Evolutionary conservation across 2,329 filamentous ascomycete genomes (phyloP), one percentile per base, ranked within the genome.

Genomic region (Samsoniella hepiali): DNA sequence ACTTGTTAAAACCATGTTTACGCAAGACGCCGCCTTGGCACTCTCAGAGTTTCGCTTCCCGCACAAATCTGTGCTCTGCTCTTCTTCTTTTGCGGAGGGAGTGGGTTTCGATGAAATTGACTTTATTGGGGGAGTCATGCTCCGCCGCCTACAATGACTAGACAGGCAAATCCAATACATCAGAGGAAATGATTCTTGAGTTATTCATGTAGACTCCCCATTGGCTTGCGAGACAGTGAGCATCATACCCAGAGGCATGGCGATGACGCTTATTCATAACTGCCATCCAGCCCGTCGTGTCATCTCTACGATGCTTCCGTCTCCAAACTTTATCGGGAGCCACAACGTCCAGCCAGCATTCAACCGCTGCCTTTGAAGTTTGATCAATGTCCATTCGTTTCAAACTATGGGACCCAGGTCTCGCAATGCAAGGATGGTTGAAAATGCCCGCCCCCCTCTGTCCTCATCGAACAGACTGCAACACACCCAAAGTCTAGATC

Each of bases 81-180:
- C 38, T 40, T 13, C 1, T 42, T 22, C 8, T 17, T 8, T 44
- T 57, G 40, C 40, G 54, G 40, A 57, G 54, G 54, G 32, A n/a
- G 38, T 57, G 54, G 54, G 29, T 44, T 57, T 45, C 15, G 10
- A 42, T 22, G 31, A 36, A 47, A 58, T 36, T 58, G 55, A 45
- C 17, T 58, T 54, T 38, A 3, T 54, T 13, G 38, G 13, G 22
- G 22, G 22, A 22, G 22, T 17, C 54, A 29, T 32, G 42, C 55
- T 58, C 42, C 55, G 55, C 42, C 17, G 42, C 31, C 42, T 47
- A 17, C 55, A 47, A 58, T 58, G 40, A 36, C 40, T 15, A 47
- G 40, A 47, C 42, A 42, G 9, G 5, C 29, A 27, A 47, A 47
- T 47, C 55, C 55, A 58, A 58, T 45, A 27, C 54, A 44, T 5